These are phyloP conservation scores for Monilinia fructigena DNA, from an alignment of 2,329 filamentous ascomycete species.

Conservation along the genomic window DNA sequence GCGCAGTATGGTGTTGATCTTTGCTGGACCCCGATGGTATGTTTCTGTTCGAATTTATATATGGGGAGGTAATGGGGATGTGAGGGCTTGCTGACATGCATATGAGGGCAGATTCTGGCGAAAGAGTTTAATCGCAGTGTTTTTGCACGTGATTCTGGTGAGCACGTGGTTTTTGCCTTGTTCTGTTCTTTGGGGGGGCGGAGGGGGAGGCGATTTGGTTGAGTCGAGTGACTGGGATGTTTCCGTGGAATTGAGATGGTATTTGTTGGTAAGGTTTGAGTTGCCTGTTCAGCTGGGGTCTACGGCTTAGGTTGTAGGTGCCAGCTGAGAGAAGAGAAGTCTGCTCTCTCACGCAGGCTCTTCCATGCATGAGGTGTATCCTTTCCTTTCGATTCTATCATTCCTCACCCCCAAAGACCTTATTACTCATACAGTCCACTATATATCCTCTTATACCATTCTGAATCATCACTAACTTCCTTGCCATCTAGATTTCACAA, in stretches of 20 bases:
- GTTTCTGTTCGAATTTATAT: not conserved
- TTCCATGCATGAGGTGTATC: too few relatives aligned
- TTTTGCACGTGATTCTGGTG: slow-evolving; percentile 60
- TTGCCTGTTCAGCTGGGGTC: not conserved
- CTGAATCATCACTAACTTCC: not conserved
- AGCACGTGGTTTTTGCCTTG: slow-evolving; percentile 12
- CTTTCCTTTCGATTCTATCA: too few relatives aligned
- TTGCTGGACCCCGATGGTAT: slow-evolving; percentile 68
- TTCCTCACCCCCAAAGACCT: too few relatives aligned
- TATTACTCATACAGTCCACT: too few relatives aligned
- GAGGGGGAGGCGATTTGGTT: not conserved
- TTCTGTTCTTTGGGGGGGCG: not conserved
- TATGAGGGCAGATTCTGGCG: slow-evolving; percentile 51
- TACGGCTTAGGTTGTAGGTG: not conserved
- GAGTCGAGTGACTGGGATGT: not conserved
- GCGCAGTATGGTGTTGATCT: slow-evolving; percentile 64
- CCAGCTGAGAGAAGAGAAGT: not conserved
- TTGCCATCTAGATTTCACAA: slow-evolving; percentile 55
- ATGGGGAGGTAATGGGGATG: too few relatives aligned
- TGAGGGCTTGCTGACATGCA: not conserved
- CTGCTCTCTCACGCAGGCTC: not conserved
- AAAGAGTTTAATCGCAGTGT: slow-evolving; percentile 66
- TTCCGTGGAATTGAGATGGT: too few relatives aligned
- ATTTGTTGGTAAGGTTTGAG: rapidly evolving
- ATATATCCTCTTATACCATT: not conserved